A percentile compares a stretch with the other conserved stretches of the same genome.
Evolutionary conservation across 495 filamentous ascomycete genomes (phyloP).

Genomic region (Aspergillus avenaceus): DNA sequence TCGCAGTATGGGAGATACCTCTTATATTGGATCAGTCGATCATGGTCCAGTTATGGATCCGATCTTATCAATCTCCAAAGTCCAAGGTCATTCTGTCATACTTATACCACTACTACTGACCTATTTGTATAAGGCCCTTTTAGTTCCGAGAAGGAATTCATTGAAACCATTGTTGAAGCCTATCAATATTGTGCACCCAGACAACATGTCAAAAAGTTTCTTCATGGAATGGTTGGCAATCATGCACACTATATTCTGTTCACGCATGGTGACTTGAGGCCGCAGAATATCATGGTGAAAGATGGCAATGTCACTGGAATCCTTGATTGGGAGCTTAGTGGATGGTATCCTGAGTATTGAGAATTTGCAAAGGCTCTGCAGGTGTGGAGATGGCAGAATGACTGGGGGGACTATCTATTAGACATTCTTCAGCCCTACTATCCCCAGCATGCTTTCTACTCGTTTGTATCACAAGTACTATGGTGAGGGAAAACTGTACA

Average conservation of each 20-base stretch:
- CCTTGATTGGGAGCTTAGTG: slow-evolving; percentile 46
- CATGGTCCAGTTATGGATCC: slow-evolving; percentile 17
- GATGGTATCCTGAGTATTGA: slow-evolving; percentile 50
- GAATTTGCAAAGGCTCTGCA: slow-evolving; percentile 26
- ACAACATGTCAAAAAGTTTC: slow-evolving; percentile 9
- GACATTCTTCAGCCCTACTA: slow-evolving; percentile 18
- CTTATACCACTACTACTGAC: slow-evolving; percentile 3
- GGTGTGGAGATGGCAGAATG: slow-evolving; percentile 20
- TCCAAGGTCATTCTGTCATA: slow-evolving; percentile 3
- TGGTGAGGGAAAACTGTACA: too few relatives aligned
- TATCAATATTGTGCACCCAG: slow-evolving; percentile 10
- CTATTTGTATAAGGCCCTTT: slow-evolving; percentile 21
- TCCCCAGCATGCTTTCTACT: slow-evolving; percentile 14
- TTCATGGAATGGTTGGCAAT: slow-evolving; percentile 14
- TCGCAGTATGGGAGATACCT: slow-evolving; percentile 10
- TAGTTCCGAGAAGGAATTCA: slow-evolving; percentile 14
- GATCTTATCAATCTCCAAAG: slow-evolving; percentile 5
- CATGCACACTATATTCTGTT: slow-evolving; percentile 21
- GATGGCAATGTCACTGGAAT: slow-evolving; percentile 38
- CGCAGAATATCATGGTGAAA: slow-evolving; percentile 40
- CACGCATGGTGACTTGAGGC: slow-evolving; percentile 43
- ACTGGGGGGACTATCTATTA: slow-evolving; percentile 18
- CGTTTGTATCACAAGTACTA: slow-evolving; percentile 11
- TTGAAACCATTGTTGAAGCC: slow-evolving; percentile 10
- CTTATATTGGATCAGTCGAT: slow-evolving; percentile 22